A percentile compares a stretch with the other conserved stretches of the same genome.
Conservation (phyloP, 2,329 filamentous ascomycete genomes). For the Fusarium ambrosium region DNA sequence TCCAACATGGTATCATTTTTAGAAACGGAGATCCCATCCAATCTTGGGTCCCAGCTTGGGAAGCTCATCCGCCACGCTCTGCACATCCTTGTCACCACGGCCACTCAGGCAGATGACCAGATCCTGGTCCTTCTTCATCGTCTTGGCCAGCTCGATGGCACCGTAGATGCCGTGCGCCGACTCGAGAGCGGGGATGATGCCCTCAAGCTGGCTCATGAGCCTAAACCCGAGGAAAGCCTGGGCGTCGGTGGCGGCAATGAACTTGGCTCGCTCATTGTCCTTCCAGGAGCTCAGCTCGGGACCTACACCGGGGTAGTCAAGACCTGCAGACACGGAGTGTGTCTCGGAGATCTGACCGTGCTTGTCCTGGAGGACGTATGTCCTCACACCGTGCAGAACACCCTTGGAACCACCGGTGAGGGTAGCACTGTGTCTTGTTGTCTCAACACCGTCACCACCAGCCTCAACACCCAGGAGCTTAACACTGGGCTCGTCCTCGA, state of each 20-base stretch:
- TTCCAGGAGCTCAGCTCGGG: slow-evolving; percentile 96
- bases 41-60: slow-evolving; percentile 91
- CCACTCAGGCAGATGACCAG: slow-evolving; percentile 95
- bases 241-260: slow-evolving; percentile 91
- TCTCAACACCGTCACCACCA: slow-evolving; percentile 92
- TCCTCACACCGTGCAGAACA: slow-evolving; percentile 94
- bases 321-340: slow-evolving; percentile 94
- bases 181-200: slow-evolving; percentile 96
- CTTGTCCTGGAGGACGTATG: slow-evolving; percentile 93
- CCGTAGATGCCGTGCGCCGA: slow-evolving; percentile 93
- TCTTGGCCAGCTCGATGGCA: slow-evolving; percentile 90
- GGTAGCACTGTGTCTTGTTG: slow-evolving; percentile 87
- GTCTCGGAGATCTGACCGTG: slow-evolving; percentile 96
- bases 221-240: slow-evolving; percentile 91
- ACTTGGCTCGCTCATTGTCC: slow-evolving; percentile 86
- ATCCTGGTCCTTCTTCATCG: slow-evolving; percentile 88
- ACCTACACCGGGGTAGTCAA: slow-evolving; percentile 97
- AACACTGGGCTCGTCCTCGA: slow-evolving; percentile 85
- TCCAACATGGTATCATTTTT: slow-evolving; percentile 40
- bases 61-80: slow-evolving; percentile 95
- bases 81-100: slow-evolving; percentile 97
- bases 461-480: slow-evolving; percentile 95
- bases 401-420: slow-evolving; percentile 89
- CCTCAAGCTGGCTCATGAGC: slow-evolving; percentile 87
- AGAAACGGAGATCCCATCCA: slow-evolving; percentile 76